phyloP scores from a whole-genome alignment of 2,329 filamentous ascomycete species.

The Sclerotinia spermophila region DNA sequence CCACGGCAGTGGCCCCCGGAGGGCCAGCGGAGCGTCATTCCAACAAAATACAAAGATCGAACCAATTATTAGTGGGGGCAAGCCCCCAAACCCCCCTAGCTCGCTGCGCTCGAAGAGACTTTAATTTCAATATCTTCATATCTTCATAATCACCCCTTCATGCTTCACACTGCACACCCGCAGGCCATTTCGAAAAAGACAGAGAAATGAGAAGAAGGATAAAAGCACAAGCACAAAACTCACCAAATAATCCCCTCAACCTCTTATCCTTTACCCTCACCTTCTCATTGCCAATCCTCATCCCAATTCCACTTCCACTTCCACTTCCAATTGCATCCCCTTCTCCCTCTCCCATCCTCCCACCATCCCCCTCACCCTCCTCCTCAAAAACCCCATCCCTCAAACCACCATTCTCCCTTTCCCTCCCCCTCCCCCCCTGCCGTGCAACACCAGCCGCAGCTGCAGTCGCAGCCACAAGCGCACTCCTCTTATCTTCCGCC shows the following conservation, averaged over 20 bases:
- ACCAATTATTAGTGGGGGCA: not conserved
- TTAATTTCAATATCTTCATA: not conserved
- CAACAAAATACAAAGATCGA: not conserved
- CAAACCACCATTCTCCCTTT: not conserved
- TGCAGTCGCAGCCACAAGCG: not conserved
- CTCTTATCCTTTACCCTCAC: not conserved
- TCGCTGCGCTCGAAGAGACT: not conserved
- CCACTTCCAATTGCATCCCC: not conserved
- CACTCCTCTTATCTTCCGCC: not conserved
- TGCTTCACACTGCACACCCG: not conserved
- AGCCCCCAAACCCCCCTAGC: not conserved
- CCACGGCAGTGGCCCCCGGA: not conserved
- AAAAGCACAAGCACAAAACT: not conserved
- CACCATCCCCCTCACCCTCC: not conserved
- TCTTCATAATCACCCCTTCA: not conserved
- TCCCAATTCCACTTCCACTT: not conserved
- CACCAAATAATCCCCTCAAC: constrained; percentile 4
- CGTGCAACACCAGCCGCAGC: constrained; percentile 9
- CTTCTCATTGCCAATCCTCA: not conserved
- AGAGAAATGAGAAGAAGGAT: not conserved
- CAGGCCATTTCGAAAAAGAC: not conserved
- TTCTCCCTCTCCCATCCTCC: not conserved
- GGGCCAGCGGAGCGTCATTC: not conserved
- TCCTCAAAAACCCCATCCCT: not conserved
- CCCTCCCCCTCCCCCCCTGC: not conserved